These are phyloP conservation scores for Carnegiea gigantea DNA, from an alignment of 179 eudicot genomes.

Conservation along the genomic window DNA sequence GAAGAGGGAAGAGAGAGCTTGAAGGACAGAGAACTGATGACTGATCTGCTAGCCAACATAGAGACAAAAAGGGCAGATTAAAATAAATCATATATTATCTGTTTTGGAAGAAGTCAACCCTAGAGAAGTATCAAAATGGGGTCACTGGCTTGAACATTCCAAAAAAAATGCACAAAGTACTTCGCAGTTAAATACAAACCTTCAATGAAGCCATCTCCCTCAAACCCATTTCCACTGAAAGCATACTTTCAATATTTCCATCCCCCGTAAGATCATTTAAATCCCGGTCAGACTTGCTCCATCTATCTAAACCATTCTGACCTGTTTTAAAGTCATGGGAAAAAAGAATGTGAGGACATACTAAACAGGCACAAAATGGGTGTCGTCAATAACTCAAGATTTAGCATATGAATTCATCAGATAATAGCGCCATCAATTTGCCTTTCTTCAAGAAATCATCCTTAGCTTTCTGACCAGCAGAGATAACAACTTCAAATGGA, in stretches of 20 bases:
- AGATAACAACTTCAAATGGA: constrained; percentile 92
- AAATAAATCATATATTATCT: background rate
- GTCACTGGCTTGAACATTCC: background rate
- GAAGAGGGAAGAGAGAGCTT: background rate
- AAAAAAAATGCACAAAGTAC: background rate
- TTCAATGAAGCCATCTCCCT: constrained; percentile 91
- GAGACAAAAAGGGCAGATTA: background rate
- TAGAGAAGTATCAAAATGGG: background rate
- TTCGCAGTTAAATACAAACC: constrained; percentile 36
- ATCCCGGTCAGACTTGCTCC: constrained; percentile 59
- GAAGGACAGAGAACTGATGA: background rate
- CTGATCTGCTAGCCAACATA: background rate
- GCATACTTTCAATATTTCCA: constrained; percentile 95
- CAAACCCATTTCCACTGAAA: constrained; percentile 94
- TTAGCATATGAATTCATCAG: constrained; percentile 27
- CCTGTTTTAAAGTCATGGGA: constrained; percentile 45
- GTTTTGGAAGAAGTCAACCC: background rate
- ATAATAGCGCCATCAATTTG: constrained; percentile 25
- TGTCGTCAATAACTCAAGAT: background rate
- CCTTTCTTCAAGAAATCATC: constrained; percentile 59
- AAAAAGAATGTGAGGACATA: constrained; percentile 5
- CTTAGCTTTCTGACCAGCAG: constrained; percentile 97
- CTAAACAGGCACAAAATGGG: background rate
- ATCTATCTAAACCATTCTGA: constrained; percentile 45
- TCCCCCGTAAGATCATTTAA: constrained; percentile 76